Evolutionary conservation across 306 rosid genomes (phyloP).

Genomic region (Sphenostylis stenocarpa): DNA sequence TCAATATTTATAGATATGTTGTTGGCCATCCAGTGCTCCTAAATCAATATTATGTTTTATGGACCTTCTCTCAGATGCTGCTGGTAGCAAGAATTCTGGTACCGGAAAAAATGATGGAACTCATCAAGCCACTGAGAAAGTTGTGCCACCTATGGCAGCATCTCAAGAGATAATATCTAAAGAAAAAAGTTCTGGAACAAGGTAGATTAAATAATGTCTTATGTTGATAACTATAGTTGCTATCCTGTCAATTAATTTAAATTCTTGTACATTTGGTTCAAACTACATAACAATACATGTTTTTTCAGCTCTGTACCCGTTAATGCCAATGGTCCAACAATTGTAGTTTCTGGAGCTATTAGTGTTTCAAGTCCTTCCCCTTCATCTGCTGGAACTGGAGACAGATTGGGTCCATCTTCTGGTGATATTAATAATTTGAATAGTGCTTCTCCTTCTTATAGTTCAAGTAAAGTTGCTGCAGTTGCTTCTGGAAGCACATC

Average conservation of each 20-base stretch:
- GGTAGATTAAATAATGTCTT: constrained; percentile 44
- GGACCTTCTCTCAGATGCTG: constrained; percentile 61
- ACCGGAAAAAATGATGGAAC: constrained; percentile 68
- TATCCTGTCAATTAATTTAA: constrained; percentile 5
- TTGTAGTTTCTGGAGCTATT: constrained; percentile 49
- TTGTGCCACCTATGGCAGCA: constrained; percentile 42
- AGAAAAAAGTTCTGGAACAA: constrained; percentile 56
- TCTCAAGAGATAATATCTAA: constrained; percentile 60
- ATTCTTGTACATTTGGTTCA: constrained; percentile 11
- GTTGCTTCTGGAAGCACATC: constrained; percentile 46
- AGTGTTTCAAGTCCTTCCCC: constrained; percentile 42
- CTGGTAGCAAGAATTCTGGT: constrained; percentile 64
- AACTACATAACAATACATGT: constrained; percentile 22
- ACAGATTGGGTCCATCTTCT: constrained; percentile 43
- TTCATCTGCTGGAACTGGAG: constrained; percentile 46
- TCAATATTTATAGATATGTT: constrained; percentile 31
- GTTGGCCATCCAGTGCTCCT: constrained; percentile 24
- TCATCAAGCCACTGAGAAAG: constrained; percentile 65
- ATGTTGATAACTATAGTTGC: not conserved
- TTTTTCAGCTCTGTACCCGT: constrained; percentile 64
- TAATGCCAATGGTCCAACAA: constrained; percentile 55
- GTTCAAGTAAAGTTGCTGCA: constrained; percentile 42
- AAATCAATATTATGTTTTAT: constrained; percentile 29
- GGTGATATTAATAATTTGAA: constrained; percentile 44
- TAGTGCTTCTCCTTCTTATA: constrained; percentile 43